phyloP scores from a whole-genome alignment of 2,329 filamentous ascomycete genomes.

The Chrysoporthe austroafricana region DNA sequence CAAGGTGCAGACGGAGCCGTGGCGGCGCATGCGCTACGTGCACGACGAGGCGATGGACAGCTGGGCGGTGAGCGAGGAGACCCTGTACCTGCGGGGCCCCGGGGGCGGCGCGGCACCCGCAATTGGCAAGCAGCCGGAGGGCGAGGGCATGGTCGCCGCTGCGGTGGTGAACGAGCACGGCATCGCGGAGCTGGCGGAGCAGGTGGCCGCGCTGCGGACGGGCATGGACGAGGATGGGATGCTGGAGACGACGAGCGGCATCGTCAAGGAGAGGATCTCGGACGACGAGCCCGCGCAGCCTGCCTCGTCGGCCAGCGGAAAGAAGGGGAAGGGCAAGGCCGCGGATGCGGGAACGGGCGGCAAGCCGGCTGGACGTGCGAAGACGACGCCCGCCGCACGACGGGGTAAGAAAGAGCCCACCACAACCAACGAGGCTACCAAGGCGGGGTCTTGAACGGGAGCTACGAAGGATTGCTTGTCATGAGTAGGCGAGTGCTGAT shows the following conservation, averaged over 20 bases:
- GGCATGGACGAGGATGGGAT: conserved; percentile 38
- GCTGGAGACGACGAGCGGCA: conserved; percentile 38
- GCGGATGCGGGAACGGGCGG: background rate
- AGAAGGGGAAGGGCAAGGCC: conserved; percentile 37
- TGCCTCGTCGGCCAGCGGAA: conserved; percentile 27
- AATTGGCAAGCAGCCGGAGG: conserved; percentile 29
- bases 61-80: conserved; percentile 76
- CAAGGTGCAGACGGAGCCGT: conserved; percentile 78
- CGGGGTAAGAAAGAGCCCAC: conserved; percentile 28
- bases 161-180: conserved; percentile 9
- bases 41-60: conserved; percentile 79
- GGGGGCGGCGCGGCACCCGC: background rate
- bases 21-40: conserved; percentile 78
- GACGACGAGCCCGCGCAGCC: conserved; percentile 24
- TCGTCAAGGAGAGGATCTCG: conserved; percentile 29
- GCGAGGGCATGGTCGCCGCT: background rate
- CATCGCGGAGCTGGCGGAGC: conserved; percentile 27
- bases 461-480: conserved; percentile 21
- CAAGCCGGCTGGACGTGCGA: conserved; percentile 12
- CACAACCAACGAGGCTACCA: background rate
- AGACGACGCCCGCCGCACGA: conserved; percentile 17
- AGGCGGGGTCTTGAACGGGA: conserved; percentile 20
- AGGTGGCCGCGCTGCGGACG: conserved; percentile 31
- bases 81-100: conserved; percentile 57
- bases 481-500: conserved; percentile 25